Evolutionary conservation across 495 filamentous ascomycete genomes (phyloP), one percentile per base, ranked within the genome.

Genomic region (Aspergillus ellipticus): DNA sequence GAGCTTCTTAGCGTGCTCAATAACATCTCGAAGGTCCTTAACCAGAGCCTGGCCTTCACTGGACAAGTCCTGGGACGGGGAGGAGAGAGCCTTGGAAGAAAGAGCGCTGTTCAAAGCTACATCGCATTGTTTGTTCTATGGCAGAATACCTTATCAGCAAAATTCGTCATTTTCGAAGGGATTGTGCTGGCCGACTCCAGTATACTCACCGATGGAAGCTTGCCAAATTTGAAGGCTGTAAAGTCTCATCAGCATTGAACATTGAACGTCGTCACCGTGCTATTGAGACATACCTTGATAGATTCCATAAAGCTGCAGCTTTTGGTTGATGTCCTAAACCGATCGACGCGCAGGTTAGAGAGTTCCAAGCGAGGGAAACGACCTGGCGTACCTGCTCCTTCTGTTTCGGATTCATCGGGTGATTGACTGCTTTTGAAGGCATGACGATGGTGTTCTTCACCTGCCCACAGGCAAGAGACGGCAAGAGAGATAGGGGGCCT

Each of bases 271-370:
- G 2, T 17, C 6, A 6, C 8, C 29, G 13, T 70, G 76, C 54
- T 7, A 28, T 3, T 7, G 7, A 28, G 7, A 28, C 24, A 4
- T 77, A 88, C 87, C 86, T 62, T 83, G 83, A 70, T 85, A 82
- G 69, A 97, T 97, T 66, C 95, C 94, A 68, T 92, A 97, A 20
- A 97, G 73, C 72, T 96, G 94, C 42, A 98, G 85, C 78, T 98
- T 98, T 60, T 84, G 81, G 71, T 96, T 96, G 68, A 98, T 87
- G 69, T 97, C 83, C 70, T 77, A 51, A n/a, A n/a, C n/a, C n/a
- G 16, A 17, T 0, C 9, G 45, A 42, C 66, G 53, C 67, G 71
- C 42, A 49, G 48, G 53, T 61, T 21, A 61, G 55, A 37, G 16
- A 51, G 1, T 26, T 29, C 42, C 51, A 17, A 19, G 28, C 42